A percentile compares a stretch with the other conserved stretches of the same genome.
phyloP scores from a whole-genome alignment of 805 yeast species.

The Kodamaea kaohsiungensis region DNA sequence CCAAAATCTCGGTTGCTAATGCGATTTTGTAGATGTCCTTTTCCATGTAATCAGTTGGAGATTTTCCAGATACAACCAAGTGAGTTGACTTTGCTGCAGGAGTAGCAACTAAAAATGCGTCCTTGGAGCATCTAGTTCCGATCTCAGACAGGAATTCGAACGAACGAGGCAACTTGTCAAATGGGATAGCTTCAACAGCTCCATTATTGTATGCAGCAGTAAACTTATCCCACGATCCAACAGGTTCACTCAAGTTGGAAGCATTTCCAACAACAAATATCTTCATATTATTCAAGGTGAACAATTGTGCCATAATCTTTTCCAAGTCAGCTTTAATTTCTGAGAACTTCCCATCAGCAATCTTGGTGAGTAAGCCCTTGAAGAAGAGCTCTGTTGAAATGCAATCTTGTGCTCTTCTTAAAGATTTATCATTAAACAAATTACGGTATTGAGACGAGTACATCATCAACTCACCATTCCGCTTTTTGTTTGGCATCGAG shows the following conservation, averaged over 20 bases:
- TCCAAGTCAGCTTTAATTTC: slow-evolving; percentile 53
- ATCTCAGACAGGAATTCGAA: slow-evolving; percentile 51
- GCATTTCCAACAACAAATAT: slow-evolving; percentile 73
- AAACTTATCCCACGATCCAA: slow-evolving; percentile 56
- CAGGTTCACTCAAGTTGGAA: slow-evolving; percentile 50
- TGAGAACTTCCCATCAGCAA: slow-evolving; percentile 55
- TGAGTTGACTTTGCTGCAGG: slow-evolving; percentile 87
- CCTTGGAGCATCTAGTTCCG: slow-evolving; percentile 53
- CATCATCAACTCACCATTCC: slow-evolving; percentile 66
- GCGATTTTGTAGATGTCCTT: slow-evolving; percentile 69
- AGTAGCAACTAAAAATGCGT: slow-evolving; percentile 65
- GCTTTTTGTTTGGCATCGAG: slow-evolving; percentile 59
- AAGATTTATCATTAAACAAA: slow-evolving; percentile 57
- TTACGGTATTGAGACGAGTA: slow-evolving; percentile 58
- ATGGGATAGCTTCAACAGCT: slow-evolving; percentile 12
- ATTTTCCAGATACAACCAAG: slow-evolving; percentile 56
- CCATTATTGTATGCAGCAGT: slow-evolving; percentile 6
- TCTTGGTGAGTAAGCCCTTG: slow-evolving; percentile 41
- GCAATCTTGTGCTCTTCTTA: slow-evolving; percentile 65
- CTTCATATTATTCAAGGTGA: slow-evolving; percentile 60
- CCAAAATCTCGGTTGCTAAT: slow-evolving; percentile 72
- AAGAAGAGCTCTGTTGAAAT: slow-evolving; percentile 62
- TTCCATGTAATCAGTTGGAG: slow-evolving; percentile 50
- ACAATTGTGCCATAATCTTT: slow-evolving; percentile 49
- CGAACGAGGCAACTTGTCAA: slow-evolving; percentile 51